phyloP scores from a whole-genome alignment of 2,329 filamentous ascomycete genomes.

The Diaporthe sp. region DNA sequence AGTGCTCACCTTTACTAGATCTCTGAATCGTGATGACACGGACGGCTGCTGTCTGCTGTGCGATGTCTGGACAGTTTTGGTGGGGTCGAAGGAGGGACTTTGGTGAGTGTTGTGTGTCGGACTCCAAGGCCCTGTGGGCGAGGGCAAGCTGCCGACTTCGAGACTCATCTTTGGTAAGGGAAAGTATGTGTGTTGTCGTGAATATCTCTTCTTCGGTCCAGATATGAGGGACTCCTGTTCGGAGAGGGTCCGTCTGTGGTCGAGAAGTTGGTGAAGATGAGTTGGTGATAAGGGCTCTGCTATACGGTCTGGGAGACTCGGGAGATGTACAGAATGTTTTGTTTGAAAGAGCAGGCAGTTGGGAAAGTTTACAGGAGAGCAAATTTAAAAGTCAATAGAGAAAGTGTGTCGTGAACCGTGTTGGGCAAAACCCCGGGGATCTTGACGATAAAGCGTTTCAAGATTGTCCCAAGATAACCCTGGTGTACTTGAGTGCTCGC shows the following conservation, averaged over 20 bases:
- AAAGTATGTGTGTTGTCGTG: background rate
- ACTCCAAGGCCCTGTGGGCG: constrained; percentile 36
- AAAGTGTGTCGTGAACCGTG: background rate
- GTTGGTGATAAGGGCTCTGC: background rate
- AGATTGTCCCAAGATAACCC: constrained; percentile 36
- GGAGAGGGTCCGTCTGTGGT: background rate
- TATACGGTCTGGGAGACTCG: background rate
- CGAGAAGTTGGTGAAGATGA: background rate
- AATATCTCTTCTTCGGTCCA: background rate
- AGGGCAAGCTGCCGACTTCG: constrained; percentile 35
- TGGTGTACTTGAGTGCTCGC: background rate
- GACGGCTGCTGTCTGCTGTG: constrained; percentile 26
- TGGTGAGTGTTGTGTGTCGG: constrained; percentile 30
- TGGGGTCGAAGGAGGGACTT: background rate
- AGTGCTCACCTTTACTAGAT: constrained; percentile 49
- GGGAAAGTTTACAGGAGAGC: background rate
- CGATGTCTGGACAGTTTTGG: constrained; percentile 3
- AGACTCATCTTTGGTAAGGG: constrained; percentile 29
- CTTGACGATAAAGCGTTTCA: constrained; percentile 36
- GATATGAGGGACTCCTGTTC: background rate
- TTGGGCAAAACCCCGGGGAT: background rate
- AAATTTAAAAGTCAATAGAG: background rate
- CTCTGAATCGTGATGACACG: constrained; percentile 48
- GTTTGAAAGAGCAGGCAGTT: background rate
- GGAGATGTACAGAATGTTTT: background rate